Base-by-base conservation (phyloP, 192 early-diverging fungal species). In the Coemansia sp. region DNA sequence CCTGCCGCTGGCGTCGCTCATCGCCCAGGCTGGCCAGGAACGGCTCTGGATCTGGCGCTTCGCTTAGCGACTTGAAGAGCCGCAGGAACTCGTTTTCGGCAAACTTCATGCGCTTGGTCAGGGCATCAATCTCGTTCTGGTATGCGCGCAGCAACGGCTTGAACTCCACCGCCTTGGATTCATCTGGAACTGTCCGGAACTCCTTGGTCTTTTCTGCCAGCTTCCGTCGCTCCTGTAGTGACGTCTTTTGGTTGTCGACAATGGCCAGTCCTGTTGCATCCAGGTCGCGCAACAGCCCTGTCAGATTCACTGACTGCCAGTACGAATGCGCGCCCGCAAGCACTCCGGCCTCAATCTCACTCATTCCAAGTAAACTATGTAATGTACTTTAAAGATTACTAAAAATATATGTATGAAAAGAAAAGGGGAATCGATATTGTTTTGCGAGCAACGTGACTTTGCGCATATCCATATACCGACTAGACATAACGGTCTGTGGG, bases 121-220 rank as follows among this genome's bases (percentile, higher is more conserved):
- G 84, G 19, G 74, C 71, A 70, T 98, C 95, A 59, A 98, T 98
- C 74, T 98, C 95, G 59, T 82, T 80, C 74, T 97, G 95, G 71
- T 97, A 97, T 7, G 86, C 88, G 19, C 90, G 92, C 7, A 96
- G 71, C 3, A 96, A 83, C 6, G 63, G 59, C 65, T 91, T 92
- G 72, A 96, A 88, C 52, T 94, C 87, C 11, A 75, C 74, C 17
- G 90, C 62, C 79, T 94, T 96, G 53, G 87, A 82, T 28, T 89
- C 87, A 57, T 93, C 94, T 5, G 89, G 73, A 8, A 91, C 67
- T 48, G 88, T 84, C 64, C 87, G 89, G 65, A 96, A 96, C 48
- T 90, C 94, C 84, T 94, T 90, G 31, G 94, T 97, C 60, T 89
- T 79, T 63, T 96, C 94, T 15, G 94, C 90, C 10, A 96, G 83